These are phyloP conservation scores for Ophiostoma fasciatum DNA, from an alignment of 2,329 filamentous ascomycete species.

Conservation along the genomic window DNA sequence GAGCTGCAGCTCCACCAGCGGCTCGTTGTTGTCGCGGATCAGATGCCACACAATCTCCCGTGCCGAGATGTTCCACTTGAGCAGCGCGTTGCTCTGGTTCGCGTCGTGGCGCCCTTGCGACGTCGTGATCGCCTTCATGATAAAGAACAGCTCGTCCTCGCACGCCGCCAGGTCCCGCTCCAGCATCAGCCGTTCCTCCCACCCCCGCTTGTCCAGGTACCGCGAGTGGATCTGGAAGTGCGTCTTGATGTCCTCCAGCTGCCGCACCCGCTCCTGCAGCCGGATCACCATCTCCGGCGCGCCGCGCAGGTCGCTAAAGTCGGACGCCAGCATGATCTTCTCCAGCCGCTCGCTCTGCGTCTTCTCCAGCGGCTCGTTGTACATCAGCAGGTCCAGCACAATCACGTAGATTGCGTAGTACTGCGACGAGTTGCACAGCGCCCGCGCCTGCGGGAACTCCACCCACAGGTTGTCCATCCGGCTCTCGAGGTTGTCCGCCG, in stretches of 20 bases:
- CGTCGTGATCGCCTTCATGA: conserved; percentile 99
- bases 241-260: conserved; percentile 89
- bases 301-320: conserved; percentile 92
- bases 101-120: conserved; percentile 77
- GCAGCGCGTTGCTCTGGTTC: conserved; percentile 59
- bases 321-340: conserved; percentile 97
- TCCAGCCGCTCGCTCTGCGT: conserved; percentile 89
- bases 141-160: conserved; percentile 96
- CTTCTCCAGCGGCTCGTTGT: conserved; percentile 92
- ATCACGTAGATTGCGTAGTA: conserved; percentile 99
- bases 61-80: conserved; percentile 89
- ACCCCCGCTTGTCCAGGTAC: conserved; percentile 74
- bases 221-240: conserved; percentile 90
- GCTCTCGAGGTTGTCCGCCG: conserved; percentile 47
- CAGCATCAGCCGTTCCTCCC: conserved; percentile 78
- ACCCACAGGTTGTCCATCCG: conserved; percentile 96
- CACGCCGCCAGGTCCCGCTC: conserved; percentile 80
- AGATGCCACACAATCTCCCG: conserved; percentile 96
- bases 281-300: conserved; percentile 85
- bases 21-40: conserved; percentile 72
- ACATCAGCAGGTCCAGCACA: conserved; percentile 86
- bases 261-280: conserved; percentile 81
- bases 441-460: conserved; percentile 84
- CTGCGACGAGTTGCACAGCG: conserved; percentile 92
- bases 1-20: conserved; percentile 84